phyloP scores from a whole-genome alignment of 805 yeast genomes.

The Kodamaea restingae region DNA sequence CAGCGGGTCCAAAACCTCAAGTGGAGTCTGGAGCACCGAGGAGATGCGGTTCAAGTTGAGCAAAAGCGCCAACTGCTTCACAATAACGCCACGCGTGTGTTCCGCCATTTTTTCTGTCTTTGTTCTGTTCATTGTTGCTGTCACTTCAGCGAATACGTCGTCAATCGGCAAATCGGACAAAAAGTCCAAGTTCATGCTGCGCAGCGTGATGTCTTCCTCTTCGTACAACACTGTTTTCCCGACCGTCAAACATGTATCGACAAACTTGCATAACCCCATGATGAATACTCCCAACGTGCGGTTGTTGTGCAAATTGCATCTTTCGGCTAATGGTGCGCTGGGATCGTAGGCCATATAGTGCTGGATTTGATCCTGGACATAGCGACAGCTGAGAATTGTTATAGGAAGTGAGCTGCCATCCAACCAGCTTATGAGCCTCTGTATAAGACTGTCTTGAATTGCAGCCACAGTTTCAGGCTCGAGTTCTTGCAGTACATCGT shows the following conservation, averaged over 20 bases:
- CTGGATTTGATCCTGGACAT: slow-evolving; percentile 56
- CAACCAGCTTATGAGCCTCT: slow-evolving; percentile 67
- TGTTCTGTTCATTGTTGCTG: background rate
- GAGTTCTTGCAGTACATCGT: slow-evolving; percentile 34
- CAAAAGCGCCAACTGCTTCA: slow-evolving; percentile 26
- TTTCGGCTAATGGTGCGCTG: slow-evolving; percentile 1
- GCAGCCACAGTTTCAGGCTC: slow-evolving; percentile 41
- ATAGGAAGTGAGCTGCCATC: slow-evolving; percentile 71
- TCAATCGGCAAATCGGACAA: slow-evolving; percentile 21
- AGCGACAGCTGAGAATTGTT: slow-evolving; percentile 71
- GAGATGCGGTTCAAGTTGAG: slow-evolving; percentile 23
- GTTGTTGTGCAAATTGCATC: slow-evolving; percentile 1
- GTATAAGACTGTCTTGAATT: slow-evolving; percentile 51
- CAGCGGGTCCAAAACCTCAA: slow-evolving; percentile 8
- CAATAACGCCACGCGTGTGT: slow-evolving; percentile 3
- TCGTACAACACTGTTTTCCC: slow-evolving; percentile 62
- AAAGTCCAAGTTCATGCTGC: slow-evolving; percentile 50
- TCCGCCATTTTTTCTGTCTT: background rate
- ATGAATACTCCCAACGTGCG: slow-evolving; percentile 47
- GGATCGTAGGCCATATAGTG: slow-evolving; percentile 22
- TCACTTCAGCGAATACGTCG: slow-evolving; percentile 25
- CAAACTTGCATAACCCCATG: slow-evolving; percentile 51
- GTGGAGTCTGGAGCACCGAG: background rate
- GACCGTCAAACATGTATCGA: slow-evolving; percentile 43
- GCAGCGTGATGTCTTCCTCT: slow-evolving; percentile 71